Conservation (phyloP, 2,329 filamentous ascomycete species). For the Pestalotiopsis sp. region DNA sequence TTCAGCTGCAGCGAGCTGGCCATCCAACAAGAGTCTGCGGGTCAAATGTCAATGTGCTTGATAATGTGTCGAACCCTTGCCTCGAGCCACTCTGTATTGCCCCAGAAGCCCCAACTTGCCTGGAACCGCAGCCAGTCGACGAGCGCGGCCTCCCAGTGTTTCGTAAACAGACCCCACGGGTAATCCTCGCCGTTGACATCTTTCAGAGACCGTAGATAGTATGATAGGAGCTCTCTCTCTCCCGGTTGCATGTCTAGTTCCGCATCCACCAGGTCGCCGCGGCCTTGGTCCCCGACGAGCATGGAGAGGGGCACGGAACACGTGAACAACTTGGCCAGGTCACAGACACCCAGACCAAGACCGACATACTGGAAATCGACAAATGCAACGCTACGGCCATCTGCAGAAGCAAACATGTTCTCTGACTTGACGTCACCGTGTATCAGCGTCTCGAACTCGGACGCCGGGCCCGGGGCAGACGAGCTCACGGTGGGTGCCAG, state of each 20-base stretch:
- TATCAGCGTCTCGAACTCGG: constrained; percentile 55
- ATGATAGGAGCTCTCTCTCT: constrained; percentile 52
- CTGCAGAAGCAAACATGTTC: constrained; percentile 61
- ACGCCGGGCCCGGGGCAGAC: neutral
- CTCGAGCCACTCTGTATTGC: constrained; percentile 60
- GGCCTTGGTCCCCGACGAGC: constrained; percentile 38
- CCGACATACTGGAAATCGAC: constrained; percentile 74
- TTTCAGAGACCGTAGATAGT: constrained; percentile 46
- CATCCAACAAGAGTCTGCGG: neutral
- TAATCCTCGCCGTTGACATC: constrained; percentile 41
- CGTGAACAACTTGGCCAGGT: constrained; percentile 68
- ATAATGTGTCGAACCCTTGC: constrained; percentile 52
- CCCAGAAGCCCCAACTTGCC: constrained; percentile 64
- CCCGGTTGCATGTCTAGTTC: constrained; percentile 50
- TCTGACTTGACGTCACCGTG: constrained; percentile 73
- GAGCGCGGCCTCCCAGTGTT: constrained; percentile 68
- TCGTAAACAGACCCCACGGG: constrained; percentile 53
- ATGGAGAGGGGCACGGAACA: constrained; percentile 62
- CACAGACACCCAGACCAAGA: constrained; percentile 64
- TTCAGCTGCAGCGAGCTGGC: neutral
- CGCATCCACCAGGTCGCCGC: constrained; percentile 31
- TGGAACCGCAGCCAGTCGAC: constrained; percentile 70
- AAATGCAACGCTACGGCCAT: constrained; percentile 58
- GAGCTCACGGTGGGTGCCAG: constrained; percentile 40
- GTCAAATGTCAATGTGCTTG: constrained; percentile 35